Conservation (phyloP, 1,284 basidiomycete species). For the Naganishia cerealis region DNA sequence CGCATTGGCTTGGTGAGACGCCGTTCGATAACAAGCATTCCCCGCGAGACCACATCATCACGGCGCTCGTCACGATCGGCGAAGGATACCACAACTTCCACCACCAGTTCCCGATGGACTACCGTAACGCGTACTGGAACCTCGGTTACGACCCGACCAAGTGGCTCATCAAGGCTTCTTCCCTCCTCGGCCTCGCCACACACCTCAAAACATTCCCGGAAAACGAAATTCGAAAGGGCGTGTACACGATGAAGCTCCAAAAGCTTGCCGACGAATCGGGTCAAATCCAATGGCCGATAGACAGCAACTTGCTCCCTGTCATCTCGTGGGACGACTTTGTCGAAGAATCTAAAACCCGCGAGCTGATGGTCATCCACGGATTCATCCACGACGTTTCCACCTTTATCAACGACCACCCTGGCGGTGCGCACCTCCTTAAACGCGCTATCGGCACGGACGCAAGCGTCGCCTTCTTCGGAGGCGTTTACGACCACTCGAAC, state of each 20-base stretch:
- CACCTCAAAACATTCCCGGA: slow-evolving; percentile 91
- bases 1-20: slow-evolving; percentile 87
- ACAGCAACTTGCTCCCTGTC: slow-evolving; percentile 71
- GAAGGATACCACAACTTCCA: slow-evolving; percentile 98
- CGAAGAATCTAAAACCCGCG: slow-evolving; percentile 71
- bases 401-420: slow-evolving; percentile 90
- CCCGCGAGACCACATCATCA: slow-evolving; percentile 82
- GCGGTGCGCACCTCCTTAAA: slow-evolving; percentile 66
- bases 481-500: slow-evolving; percentile 89
- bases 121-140: slow-evolving; percentile 88
- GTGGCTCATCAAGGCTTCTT: slow-evolving; percentile 78
- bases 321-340: slow-evolving; percentile 82
- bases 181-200: slow-evolving; percentile 70
- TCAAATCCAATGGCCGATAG: slow-evolving; percentile 70
- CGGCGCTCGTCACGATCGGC: slow-evolving; percentile 81
- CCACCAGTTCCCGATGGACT: slow-evolving; percentile 89
- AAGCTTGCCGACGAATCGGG: slow-evolving; percentile 71
- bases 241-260: slow-evolving; percentile 89
- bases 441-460: slow-evolving; percentile 75
- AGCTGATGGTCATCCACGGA: slow-evolving; percentile 77
- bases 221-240: slow-evolving; percentile 87
- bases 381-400: slow-evolving; percentile 85
- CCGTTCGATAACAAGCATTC: slow-evolving; percentile 95
- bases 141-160: slow-evolving; percentile 77
- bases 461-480: slow-evolving; percentile 89